Base-by-base conservation (phyloP, 2,329 filamentous ascomycete species). In the Fusarium sp. region DNA sequence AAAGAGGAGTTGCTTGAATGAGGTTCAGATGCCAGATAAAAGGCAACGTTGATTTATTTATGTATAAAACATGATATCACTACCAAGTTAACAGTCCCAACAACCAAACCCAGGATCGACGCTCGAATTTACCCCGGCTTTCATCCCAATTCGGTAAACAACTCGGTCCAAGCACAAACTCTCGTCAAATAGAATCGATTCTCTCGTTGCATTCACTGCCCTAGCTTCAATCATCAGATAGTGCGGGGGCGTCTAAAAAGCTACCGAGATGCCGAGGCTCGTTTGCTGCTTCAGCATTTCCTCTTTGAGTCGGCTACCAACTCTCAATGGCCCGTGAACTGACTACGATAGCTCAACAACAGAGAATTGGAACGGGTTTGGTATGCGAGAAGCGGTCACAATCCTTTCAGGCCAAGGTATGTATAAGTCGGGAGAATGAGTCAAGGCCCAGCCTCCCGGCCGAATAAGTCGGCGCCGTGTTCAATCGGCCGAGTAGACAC, bases 221-320 rank as follows among this genome's bases (percentile, higher is more conserved):
- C 65, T 68, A 58, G 74, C 62, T 68, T 64, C 30, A 36, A 44
- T 38, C 20, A 35, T 41, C 31, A 33, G 20, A 38, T 36, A 28
- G 68, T 77, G 75, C 75, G 75, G 75, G 74, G 75, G 65, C 65
- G 28, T 20, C 24, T 10, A 16, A 28, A 28, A 36, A 55, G 33
- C 65, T 64, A 62, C 75, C 75, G 71, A 75, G 65, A 70, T 75
- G 59, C 73, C 73, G 72, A 75, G 73, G 73, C 60, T 68, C 38
- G 30, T 61, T 59, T 38, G 54, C 30, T 51, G 28, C 42, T 51
- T 41, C 28, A 60, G 51, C 30, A 61, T 63, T 62, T 44, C 44
- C 44, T 56, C 12, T 68, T 68, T 71, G 31, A 58, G 39, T n/a
- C 50, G 45, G 33, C 22, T 22, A 15, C 42, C 36, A 45, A 59